Evolutionary conservation across 148 eudicot species (phyloP).

Genomic region (Rhododendron ovatum): DNA sequence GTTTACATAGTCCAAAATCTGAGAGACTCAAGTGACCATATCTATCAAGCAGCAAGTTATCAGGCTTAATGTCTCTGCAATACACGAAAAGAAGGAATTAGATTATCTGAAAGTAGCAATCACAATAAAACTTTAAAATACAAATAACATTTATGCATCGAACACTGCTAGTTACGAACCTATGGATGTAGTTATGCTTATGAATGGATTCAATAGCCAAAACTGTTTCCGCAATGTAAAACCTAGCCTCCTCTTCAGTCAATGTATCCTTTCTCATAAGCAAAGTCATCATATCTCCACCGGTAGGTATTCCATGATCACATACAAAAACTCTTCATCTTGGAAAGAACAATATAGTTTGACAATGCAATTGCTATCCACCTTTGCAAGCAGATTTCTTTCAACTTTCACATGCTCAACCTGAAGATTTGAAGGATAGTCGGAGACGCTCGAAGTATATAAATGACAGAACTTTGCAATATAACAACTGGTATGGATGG

Average conservation of each 20-base stretch:
- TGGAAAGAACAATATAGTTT: too few relatives aligned
- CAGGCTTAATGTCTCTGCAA: constrained; percentile 95
- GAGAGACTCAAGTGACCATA: constrained; percentile 92
- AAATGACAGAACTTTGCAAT: neutral
- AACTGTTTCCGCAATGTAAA: constrained; percentile 92
- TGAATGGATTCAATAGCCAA: constrained; percentile 94
- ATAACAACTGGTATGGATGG: neutral
- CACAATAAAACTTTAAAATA: neutral
- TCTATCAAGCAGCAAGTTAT: constrained; percentile 88
- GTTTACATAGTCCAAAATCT: constrained; percentile 97
- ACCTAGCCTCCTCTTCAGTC: constrained; percentile 90
- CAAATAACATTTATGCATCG: neutral
- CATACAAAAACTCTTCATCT: constrained; percentile 63
- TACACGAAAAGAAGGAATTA: constrained; percentile 9
- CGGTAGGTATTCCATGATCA: constrained; percentile 97
- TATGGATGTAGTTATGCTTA: constrained; percentile 92
- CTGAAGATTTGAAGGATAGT: too few relatives aligned
- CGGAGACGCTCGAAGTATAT: too few relatives aligned
- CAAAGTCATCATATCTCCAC: constrained; percentile 99
- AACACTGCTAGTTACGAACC: constrained; percentile 41
- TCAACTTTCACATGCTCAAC: too few relatives aligned
- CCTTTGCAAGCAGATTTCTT: too few relatives aligned
- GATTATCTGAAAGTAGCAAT: neutral
- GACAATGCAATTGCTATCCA: too few relatives aligned
- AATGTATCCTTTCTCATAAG: constrained; percentile 94